Percentiles rank a stretch among this genome's conserved stretches.
phyloP scores from a whole-genome alignment of 805 yeast genomes.

The Saccharomyces kudriavzevii region DNA sequence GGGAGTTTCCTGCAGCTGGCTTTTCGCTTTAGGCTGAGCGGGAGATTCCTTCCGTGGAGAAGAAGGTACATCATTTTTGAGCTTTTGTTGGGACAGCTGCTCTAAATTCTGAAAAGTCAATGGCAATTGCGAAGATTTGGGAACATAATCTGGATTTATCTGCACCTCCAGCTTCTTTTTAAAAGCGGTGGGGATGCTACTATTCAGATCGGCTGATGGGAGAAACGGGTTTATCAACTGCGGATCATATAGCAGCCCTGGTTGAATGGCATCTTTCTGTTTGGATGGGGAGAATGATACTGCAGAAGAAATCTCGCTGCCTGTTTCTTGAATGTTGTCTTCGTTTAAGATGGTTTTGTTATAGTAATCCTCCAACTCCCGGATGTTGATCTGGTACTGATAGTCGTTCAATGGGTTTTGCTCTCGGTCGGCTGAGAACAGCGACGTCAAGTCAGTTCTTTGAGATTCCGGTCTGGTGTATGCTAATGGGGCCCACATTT shows the following conservation, averaged over 20 bases:
- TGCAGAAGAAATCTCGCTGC: not conserved
- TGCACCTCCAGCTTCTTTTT: conserved; percentile 15
- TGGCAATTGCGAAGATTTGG: conserved; percentile 16
- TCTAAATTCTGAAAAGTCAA: conserved; percentile 17
- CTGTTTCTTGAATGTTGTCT: conserved; percentile 3
- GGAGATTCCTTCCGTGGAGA: not conserved
- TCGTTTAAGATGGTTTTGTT: conserved; percentile 18
- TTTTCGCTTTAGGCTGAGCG: not conserved
- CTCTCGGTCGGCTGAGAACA: not conserved
- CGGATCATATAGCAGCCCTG: not conserved
- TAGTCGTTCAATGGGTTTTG: not conserved
- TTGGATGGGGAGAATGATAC: not conserved
- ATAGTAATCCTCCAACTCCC: conserved; percentile 21
- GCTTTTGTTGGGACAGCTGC: conserved; percentile 7
- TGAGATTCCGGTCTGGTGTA: not conserved
- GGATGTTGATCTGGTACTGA: conserved; percentile 3
- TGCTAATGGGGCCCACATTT: not conserved
- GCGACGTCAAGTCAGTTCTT: not conserved
- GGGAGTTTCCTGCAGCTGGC: conserved; percentile 2
- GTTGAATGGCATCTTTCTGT: not conserved
- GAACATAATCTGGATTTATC: conserved; percentile 16
- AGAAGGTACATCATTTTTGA: conserved; percentile 1
- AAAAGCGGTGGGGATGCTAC: not conserved
- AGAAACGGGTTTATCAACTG: not conserved
- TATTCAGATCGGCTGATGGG: not conserved